These are phyloP conservation scores for Cucurbita moschata DNA, from an alignment of 306 rosid species.

Conservation along the genomic window DNA sequence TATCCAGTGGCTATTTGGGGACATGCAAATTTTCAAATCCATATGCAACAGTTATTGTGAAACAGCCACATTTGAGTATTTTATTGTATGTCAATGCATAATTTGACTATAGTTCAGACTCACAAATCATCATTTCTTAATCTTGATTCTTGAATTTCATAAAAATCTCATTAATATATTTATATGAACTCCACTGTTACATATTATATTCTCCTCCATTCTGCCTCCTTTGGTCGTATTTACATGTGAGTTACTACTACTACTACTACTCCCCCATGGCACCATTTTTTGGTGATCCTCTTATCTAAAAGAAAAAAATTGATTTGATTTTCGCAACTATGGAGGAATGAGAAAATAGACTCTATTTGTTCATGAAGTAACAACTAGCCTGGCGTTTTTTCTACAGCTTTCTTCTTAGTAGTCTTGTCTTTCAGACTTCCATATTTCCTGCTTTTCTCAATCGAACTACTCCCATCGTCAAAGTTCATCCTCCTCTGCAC, in stretches of 20 bases:
- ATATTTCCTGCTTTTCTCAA: slow-evolving; percentile 15
- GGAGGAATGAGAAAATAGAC: background rate
- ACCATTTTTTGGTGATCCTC: background rate
- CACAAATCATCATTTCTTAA: background rate
- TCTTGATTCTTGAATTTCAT: background rate
- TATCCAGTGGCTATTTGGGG: no score
- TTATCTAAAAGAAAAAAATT: background rate
- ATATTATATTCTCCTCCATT: background rate
- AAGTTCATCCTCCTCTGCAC: slow-evolving; percentile 36
- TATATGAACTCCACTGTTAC: background rate
- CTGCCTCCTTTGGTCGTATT: no score
- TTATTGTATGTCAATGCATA: background rate
- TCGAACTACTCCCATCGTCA: background rate
- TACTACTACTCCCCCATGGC: background rate
- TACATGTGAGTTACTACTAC: background rate
- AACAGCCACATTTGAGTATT: background rate
- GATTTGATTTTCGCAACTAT: no score
- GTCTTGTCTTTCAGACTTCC: background rate
- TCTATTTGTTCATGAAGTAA: background rate
- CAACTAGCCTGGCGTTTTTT: slow-evolving; percentile 29
- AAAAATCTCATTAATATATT: background rate
- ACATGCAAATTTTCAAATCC: no score
- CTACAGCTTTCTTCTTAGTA: slow-evolving; percentile 15
- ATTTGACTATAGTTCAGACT: background rate
- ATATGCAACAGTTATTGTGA: background rate